These are phyloP conservation scores for Hydnomerulius pinastri DNA, from an alignment of 768 basidiomycete genomes.

Conservation along the genomic window DNA sequence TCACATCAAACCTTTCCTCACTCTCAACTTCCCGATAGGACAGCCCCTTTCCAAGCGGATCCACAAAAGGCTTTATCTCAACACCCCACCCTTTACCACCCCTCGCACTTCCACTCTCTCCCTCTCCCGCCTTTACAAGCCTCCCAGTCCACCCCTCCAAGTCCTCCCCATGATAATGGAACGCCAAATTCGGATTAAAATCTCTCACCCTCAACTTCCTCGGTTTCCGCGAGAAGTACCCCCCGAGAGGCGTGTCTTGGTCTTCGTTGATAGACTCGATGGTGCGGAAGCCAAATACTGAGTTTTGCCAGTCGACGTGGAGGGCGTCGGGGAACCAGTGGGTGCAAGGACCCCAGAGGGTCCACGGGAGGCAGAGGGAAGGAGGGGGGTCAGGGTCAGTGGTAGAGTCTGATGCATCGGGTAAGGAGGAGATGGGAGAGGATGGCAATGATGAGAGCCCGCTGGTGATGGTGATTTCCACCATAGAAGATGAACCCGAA, in stretches of 20 bases:
- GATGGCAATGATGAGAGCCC: background rate
- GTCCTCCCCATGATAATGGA: slow-evolving; percentile 3
- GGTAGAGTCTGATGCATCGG: background rate
- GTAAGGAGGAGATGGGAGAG: background rate
- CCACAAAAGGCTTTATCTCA: slow-evolving; percentile 44
- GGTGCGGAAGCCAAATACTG: slow-evolving; percentile 51
- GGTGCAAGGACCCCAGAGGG: slow-evolving; percentile 54
- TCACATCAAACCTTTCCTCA: slow-evolving; percentile 48
- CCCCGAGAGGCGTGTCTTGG: background rate
- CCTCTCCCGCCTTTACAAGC: slow-evolving; percentile 12
- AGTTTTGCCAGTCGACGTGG: slow-evolving; percentile 58
- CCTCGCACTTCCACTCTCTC: too few species aligned
- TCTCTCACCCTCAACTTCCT: slow-evolving; percentile 36
- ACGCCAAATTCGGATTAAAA: slow-evolving; percentile 33
- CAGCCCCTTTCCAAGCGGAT: slow-evolving; percentile 49
- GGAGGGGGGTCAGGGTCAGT: slow-evolving; percentile 1
- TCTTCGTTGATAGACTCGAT: slow-evolving; percentile 40
- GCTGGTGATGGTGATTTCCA: background rate
- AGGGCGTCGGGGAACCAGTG: slow-evolving; percentile 55
- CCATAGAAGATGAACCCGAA: background rate
- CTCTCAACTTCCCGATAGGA: slow-evolving; percentile 55
- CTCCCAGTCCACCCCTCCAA: slow-evolving; percentile 21
- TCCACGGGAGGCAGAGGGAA: slow-evolving; percentile 41
- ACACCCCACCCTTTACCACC: slow-evolving; percentile 28
- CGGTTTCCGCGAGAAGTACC: slow-evolving; percentile 1